Conservation (phyloP, 108 stramenopile genomes). For the Pseudonitzschia multiseries region DNA sequence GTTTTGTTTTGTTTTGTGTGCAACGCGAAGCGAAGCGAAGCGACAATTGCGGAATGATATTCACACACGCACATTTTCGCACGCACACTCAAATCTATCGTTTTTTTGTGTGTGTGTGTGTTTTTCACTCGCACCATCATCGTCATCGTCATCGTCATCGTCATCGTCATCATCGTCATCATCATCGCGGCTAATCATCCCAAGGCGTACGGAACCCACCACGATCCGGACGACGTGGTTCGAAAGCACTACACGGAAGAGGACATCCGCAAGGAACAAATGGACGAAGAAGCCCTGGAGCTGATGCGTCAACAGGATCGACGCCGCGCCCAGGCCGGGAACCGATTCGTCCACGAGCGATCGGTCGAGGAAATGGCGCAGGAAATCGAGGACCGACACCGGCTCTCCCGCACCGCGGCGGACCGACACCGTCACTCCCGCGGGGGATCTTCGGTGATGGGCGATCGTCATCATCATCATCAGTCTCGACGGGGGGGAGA, state of each 20-base stretch:
- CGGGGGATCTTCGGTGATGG: background rate
- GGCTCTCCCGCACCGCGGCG: slow-evolving; percentile 59
- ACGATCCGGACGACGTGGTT: slow-evolving; percentile 73
- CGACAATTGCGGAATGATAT: no score
- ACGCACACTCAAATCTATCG: no score
- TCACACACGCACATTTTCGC: no score
- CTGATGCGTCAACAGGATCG: slow-evolving; percentile 85
- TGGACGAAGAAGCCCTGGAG: slow-evolving; percentile 85
- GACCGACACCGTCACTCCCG: slow-evolving; percentile 31
- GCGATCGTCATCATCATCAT: no score
- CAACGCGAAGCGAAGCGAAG: no score
- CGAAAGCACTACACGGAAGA: slow-evolving; percentile 72
- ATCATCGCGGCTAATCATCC: no score
- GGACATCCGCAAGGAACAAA: slow-evolving; percentile 72
- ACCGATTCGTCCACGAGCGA: slow-evolving; percentile 36
- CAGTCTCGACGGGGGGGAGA: no score
- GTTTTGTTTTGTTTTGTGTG: no score
- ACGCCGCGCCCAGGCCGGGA: slow-evolving; percentile 71
- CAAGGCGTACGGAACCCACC: slow-evolving; percentile 58
- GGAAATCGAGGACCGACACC: slow-evolving; percentile 84
- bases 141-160: no score
- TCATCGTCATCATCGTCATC: no score
- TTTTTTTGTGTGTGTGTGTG: no score
- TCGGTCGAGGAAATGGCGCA: slow-evolving; percentile 73
- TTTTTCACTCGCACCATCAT: no score